Conservation (phyloP, 352 stramenopile species). For the Globisporangium nunn region DNA sequence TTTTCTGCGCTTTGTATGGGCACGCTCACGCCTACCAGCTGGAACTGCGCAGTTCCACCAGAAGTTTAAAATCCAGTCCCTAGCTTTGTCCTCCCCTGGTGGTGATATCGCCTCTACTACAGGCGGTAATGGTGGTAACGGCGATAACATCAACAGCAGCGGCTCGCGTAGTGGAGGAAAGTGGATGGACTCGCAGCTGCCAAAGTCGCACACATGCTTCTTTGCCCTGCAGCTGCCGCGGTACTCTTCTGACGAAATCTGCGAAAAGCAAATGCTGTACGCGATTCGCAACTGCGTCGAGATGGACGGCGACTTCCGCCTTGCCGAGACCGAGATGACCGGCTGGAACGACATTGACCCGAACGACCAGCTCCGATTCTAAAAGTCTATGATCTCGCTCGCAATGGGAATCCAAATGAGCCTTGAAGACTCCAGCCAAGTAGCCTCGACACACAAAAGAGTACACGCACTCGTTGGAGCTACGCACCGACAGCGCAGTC, state of each 20-base stretch:
- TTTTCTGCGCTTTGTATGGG: conserved; percentile 82
- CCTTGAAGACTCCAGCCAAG: too few species aligned
- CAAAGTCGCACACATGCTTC: conserved; percentile 87
- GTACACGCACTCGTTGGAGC: too few species aligned
- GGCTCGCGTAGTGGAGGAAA: conserved; percentile 1
- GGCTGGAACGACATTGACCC: conserved; percentile 6
- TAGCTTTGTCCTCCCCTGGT: conserved; percentile 16
- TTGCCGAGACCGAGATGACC: conserved; percentile 58
- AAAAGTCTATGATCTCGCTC: background rate
- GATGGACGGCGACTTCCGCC: conserved; percentile 86
- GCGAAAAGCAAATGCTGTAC: conserved; percentile 61
- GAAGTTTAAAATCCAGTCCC: conserved; percentile 84
- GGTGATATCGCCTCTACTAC: background rate
- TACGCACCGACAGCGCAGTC: too few species aligned
- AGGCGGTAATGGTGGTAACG: background rate
- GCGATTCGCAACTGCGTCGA: conserved; percentile 83
- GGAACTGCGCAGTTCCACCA: conserved; percentile 63
- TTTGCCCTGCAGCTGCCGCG: conserved; percentile 74
- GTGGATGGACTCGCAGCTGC: conserved; percentile 57
- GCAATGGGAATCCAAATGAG: too few species aligned
- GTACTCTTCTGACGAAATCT: conserved; percentile 76
- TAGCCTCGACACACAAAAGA: too few species aligned
- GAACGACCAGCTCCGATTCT: conserved; percentile 7
- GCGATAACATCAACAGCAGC: background rate
- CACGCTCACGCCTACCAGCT: conserved; percentile 56